These are phyloP conservation scores for Russula griseocarnosa DNA, from an alignment of 768 basidiomycete species.

Conservation along the genomic window DNA sequence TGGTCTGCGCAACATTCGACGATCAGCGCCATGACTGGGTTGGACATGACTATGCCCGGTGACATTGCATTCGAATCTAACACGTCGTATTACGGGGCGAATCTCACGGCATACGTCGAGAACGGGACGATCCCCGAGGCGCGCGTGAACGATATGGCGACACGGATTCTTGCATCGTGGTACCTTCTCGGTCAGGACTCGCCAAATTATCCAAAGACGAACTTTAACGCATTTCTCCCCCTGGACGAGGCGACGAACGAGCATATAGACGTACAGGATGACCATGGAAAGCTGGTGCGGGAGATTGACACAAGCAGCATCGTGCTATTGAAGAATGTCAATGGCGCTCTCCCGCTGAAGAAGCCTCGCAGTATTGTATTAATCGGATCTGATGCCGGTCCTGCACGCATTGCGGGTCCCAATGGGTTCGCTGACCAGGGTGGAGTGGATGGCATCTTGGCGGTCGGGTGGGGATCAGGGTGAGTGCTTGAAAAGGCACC, in stretches of 20 bases:
- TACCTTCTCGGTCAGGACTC: conserved; percentile 65
- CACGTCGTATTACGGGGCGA: conserved; percentile 59
- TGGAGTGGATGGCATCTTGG: conserved; percentile 58
- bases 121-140: conserved; percentile 66
- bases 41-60: conserved; percentile 67
- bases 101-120: conserved; percentile 61
- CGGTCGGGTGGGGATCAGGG: conserved; percentile 93
- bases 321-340: conserved; percentile 71
- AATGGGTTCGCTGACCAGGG: conserved; percentile 46
- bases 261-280: conserved; percentile 63
- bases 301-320: conserved; percentile 71
- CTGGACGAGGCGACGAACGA: conserved; percentile 52
- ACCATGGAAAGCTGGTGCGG: conserved; percentile 64
- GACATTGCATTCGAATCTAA: conserved; percentile 46
- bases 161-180: conserved; percentile 70
- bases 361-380: conserved; percentile 57
- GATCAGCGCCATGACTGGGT: conserved; percentile 53
- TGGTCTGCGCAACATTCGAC: conserved; percentile 67
- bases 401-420: conserved; percentile 40
- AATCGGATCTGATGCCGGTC: conserved; percentile 54
- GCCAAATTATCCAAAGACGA: conserved; percentile 55
- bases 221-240: conserved; percentile 64
- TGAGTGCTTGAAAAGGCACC: not conserved
- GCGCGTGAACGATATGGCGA: conserved; percentile 78
- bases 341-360: conserved; percentile 52